Conservation (phyloP, 73 alveolate genomes). For the Paraurostyla sp. region DNA sequence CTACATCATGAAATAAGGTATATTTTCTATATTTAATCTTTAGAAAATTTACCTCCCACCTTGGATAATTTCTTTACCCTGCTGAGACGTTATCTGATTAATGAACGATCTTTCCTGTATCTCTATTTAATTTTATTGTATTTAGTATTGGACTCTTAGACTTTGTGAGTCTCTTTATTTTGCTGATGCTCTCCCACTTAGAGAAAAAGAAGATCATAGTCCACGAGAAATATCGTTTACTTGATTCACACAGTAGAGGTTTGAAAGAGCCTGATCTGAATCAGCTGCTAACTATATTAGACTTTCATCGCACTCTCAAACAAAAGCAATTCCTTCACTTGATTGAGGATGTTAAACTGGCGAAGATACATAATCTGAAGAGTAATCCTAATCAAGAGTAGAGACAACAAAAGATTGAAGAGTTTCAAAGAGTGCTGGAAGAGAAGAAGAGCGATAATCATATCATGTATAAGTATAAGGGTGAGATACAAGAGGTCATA, state of each 20-base stretch:
- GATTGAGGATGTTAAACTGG: background rate
- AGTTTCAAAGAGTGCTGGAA: conserved; percentile 5
- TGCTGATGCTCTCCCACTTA: background rate
- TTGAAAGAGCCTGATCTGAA: background rate
- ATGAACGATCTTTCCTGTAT: conserved; percentile 45
- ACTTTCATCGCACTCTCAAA: too few species aligned
- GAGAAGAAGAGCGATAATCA: conserved; percentile 12
- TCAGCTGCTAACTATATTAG: too few species aligned
- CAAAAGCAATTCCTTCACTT: too few species aligned
- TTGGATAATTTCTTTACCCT: conserved; percentile 30
- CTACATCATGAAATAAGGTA: conserved; percentile 42
- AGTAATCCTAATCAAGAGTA: background rate
- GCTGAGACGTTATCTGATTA: conserved; percentile 25
- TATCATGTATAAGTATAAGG: conserved; percentile 18
- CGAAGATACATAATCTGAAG: background rate
- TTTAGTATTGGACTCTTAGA: conserved; percentile 19
- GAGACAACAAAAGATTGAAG: conserved; percentile 7
- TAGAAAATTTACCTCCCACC: conserved; percentile 16
- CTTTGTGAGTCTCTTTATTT: background rate
- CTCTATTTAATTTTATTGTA: background rate
- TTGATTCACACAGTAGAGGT: background rate
- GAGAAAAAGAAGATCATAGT: conserved; percentile 5
- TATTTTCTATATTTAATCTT: background rate
- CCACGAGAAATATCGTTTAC: background rate
- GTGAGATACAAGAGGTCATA: conserved; percentile 44